Evolutionary conservation across 148 eudicot genomes (phyloP).

Genomic region (Linanthus parryae): DNA sequence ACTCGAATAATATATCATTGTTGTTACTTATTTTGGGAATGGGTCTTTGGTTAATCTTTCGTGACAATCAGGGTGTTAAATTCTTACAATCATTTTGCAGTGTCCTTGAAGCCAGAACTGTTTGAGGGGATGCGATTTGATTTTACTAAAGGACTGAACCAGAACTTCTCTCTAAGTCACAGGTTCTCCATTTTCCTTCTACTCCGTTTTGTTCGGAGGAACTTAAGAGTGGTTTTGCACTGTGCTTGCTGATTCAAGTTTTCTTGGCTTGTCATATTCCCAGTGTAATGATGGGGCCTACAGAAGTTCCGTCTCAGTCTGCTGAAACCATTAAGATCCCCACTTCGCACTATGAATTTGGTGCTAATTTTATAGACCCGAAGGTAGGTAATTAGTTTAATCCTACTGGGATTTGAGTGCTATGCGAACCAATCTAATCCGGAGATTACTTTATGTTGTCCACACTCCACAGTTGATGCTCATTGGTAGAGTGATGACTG

Average conservation of each 20-base stretch:
- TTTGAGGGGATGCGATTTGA: conserved; percentile 99
- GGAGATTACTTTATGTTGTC: conserved; percentile 5
- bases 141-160: conserved; percentile 78
- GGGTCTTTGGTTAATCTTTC: no score
- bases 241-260: background rate
- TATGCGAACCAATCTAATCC: conserved; percentile 1
- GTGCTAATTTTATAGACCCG: conserved; percentile 91
- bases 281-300: conserved; percentile 91
- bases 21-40: no score
- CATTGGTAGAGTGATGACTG: conserved; percentile 77
- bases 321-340: conserved; percentile 85
- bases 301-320: conserved; percentile 81
- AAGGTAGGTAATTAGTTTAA: conserved; percentile 37
- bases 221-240: background rate
- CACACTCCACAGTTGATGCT: conserved; percentile 78
- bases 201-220: background rate
- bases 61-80: no score
- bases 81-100: conserved; percentile 40
- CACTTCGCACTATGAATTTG: conserved; percentile 89
- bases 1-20: no score
- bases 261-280: conserved; percentile 12
- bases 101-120: conserved; percentile 90
- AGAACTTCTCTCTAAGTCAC: conserved; percentile 84
- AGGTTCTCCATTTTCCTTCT: conserved; percentile 35
- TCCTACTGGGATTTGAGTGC: conserved; percentile 1